Percentiles rank a stretch among this genome's conserved stretches.
phyloP scores from a whole-genome alignment of 129 eudicot genomes.

The Centella asiatica region DNA sequence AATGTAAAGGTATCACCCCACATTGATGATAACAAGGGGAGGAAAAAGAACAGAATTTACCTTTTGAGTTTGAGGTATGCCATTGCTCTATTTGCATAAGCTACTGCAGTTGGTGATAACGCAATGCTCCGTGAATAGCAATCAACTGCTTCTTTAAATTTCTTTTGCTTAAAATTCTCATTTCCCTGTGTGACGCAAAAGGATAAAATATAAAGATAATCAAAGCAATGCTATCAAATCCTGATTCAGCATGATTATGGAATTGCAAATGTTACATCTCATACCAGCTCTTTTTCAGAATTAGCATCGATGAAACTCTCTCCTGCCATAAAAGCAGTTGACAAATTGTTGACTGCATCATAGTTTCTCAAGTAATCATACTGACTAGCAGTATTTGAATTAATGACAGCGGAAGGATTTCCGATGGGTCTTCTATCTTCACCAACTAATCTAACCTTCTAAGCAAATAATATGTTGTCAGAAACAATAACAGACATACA shows the following conservation, averaged over 20 bases:
- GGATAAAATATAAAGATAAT: background rate
- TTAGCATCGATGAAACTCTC: slow-evolving; percentile 67
- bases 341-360: slow-evolving; percentile 34
- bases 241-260: background rate
- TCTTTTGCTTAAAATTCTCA: slow-evolving; percentile 80
- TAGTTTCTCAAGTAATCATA: slow-evolving; percentile 44
- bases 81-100: slow-evolving; percentile 98
- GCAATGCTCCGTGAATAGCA: slow-evolving; percentile 98
- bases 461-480: slow-evolving; percentile 7
- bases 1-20: background rate
- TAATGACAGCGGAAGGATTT: slow-evolving; percentile 18
- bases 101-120: slow-evolving; percentile 89
- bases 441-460: slow-evolving; percentile 33
- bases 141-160: slow-evolving; percentile 80
- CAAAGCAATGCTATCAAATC: background rate
- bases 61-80: slow-evolving; percentile 82
- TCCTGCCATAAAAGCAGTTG: slow-evolving; percentile 38
- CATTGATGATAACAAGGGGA: too few relatives aligned
- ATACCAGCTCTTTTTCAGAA: slow-evolving; percentile 95
- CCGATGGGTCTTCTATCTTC: slow-evolving; percentile 21
- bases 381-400: slow-evolving; percentile 19
- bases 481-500: background rate
- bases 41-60: slow-evolving; percentile 20
- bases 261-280: background rate
- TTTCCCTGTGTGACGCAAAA: slow-evolving; percentile 54